Conservation (phyloP, 164 flowering plant species). For the Vitis labrusca region DNA sequence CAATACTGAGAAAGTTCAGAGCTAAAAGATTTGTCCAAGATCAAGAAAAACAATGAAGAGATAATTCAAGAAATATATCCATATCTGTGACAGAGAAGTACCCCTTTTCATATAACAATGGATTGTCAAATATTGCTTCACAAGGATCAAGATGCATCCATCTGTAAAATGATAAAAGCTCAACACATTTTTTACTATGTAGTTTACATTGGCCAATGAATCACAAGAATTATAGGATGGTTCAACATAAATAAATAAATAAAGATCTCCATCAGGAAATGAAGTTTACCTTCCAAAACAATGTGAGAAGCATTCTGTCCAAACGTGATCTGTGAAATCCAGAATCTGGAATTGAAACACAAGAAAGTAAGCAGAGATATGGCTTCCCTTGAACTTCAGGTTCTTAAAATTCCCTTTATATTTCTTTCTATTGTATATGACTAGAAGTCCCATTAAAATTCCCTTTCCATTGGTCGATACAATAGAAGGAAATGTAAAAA, state of each 20-base stretch:
- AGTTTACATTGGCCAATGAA: no score
- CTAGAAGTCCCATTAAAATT: background rate
- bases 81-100: constrained; percentile 23
- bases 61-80: background rate
- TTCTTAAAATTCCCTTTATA: background rate
- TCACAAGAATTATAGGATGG: constrained; percentile 1
- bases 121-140: constrained; percentile 87
- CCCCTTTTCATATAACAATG: constrained; percentile 93
- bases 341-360: constrained; percentile 48
- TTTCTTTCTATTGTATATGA: no score
- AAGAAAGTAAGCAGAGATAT: constrained; percentile 4
- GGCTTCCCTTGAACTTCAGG: background rate
- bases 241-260: background rate
- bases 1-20: background rate
- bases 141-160: constrained; percentile 99
- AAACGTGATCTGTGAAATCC: constrained; percentile 94
- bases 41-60: background rate
- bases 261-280: background rate
- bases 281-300: constrained; percentile 67
- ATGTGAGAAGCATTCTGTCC: constrained; percentile 93
- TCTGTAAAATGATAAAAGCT: constrained; percentile 36
- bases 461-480: background rate
- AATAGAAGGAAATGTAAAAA: no score
- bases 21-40: constrained; percentile 2
- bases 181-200: constrained; percentile 1